Evolutionary conservation across 257 asterid genomes (phyloP).

Genomic region (Leonotis leonurus): DNA sequence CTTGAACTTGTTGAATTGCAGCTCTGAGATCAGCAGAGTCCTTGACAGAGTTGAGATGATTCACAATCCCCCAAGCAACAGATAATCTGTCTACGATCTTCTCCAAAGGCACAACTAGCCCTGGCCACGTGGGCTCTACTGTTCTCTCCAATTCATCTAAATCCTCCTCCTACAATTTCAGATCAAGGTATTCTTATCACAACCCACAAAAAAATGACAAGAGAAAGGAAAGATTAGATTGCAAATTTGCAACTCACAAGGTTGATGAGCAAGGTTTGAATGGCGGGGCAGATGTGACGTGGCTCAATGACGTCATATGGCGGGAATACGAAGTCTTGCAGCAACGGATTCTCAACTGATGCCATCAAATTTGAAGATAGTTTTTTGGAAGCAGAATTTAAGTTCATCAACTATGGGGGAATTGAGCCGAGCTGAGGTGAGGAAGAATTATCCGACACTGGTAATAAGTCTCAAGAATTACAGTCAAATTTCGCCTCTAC

Average conservation of each 20-base stretch:
- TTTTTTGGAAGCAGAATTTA: not conserved
- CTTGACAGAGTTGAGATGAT: slow-evolving; percentile 64
- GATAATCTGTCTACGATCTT: slow-evolving; percentile 52
- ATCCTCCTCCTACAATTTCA: slow-evolving; percentile 39
- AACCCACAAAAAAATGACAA: not conserved
- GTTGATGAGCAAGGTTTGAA: slow-evolving; percentile 39
- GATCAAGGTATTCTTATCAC: not conserved
- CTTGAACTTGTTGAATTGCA: slow-evolving; percentile 69
- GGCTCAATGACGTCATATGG: slow-evolving; percentile 62
- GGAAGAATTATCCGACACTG: not conserved
- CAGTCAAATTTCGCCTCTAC: too few relatives aligned
- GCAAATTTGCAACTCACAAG: slow-evolving; percentile 34
- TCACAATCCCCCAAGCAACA: slow-evolving; percentile 72
- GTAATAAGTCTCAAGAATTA: too few relatives aligned
- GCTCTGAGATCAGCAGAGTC: slow-evolving; percentile 64
- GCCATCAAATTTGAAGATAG: slow-evolving; percentile 14
- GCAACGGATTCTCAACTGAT: slow-evolving; percentile 40
- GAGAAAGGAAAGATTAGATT: not conserved
- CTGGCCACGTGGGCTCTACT: slow-evolving; percentile 64
- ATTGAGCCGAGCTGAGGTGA: too few relatives aligned
- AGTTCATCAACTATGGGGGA: not conserved
- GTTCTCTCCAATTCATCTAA: slow-evolving; percentile 56
- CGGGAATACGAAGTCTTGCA: slow-evolving; percentile 58
- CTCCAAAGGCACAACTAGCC: slow-evolving; percentile 75
- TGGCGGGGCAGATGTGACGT: slow-evolving; percentile 57